Evolutionary conservation across 306 rosid genomes (phyloP).

Genomic region (Castanea crenata): DNA sequence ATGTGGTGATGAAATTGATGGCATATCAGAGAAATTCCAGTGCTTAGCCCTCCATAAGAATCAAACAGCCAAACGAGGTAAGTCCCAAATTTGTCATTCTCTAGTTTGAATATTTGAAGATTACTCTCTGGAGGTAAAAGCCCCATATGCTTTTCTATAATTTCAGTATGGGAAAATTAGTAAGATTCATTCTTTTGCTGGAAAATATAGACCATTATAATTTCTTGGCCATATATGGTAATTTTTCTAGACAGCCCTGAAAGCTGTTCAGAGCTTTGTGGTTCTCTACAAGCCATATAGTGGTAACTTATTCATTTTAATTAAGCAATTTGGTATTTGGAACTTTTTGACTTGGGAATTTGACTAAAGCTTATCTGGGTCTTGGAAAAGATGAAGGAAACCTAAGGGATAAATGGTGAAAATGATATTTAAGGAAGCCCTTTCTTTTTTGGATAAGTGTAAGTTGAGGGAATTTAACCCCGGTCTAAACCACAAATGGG

Average conservation of each 20-base stretch:
- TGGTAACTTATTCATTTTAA: not conserved
- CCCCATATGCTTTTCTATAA: not conserved
- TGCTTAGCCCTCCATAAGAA: slow-evolving; percentile 24
- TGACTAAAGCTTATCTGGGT: not conserved
- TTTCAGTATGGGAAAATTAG: not conserved
- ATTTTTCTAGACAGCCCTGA: not conserved
- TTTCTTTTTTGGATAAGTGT: too few species aligned
- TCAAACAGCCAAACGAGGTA: slow-evolving; percentile 31
- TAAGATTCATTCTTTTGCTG: not conserved
- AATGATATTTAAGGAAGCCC: not conserved
- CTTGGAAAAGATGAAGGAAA: not conserved
- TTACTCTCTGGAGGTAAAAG: not conserved
- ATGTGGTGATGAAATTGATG: slow-evolving; percentile 21
- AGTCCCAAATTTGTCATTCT: not conserved
- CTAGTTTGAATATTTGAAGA: not conserved
- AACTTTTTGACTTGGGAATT: not conserved
- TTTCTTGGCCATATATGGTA: not conserved
- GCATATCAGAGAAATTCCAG: slow-evolving; percentile 20
- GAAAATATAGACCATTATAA: not conserved
- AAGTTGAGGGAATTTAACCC: too few species aligned
- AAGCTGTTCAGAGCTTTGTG: not conserved
- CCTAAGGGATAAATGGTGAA: not conserved
- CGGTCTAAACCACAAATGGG: too few species aligned
- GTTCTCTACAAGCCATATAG: not conserved
- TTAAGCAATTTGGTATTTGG: not conserved